Conservation (phyloP, 1,139 yeast species). For the Zhuliangozyma blackwelliae region DNA sequence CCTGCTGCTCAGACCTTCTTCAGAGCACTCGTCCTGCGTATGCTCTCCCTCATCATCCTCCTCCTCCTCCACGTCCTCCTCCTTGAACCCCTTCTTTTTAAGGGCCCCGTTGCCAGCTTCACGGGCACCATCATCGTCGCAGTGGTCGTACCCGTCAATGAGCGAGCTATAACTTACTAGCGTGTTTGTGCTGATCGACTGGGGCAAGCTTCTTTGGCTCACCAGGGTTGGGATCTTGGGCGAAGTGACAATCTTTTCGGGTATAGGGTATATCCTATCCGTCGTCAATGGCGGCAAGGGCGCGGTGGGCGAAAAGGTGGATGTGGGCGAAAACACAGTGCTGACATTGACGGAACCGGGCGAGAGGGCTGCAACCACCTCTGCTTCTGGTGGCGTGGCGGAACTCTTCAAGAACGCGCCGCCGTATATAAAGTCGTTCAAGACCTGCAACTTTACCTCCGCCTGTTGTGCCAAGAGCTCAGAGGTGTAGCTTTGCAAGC, state of each 20-base stretch:
- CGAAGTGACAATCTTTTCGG: not conserved
- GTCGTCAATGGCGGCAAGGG: constrained; percentile 21
- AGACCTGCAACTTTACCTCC: too few species aligned
- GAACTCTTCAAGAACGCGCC: not conserved
- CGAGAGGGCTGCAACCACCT: constrained; percentile 19
- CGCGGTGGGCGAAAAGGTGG: constrained; percentile 23
- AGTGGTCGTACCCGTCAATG: constrained; percentile 19
- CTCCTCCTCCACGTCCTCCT: not conserved
- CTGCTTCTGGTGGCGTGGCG: constrained; percentile 8
- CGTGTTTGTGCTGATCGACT: constrained; percentile 13
- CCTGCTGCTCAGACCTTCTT: too few species aligned
- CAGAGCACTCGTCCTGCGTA: too few species aligned
- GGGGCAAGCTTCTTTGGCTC: constrained; percentile 2
- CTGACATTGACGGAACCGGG: constrained; percentile 21
- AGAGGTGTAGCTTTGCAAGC: constrained; percentile 32
- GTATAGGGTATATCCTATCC: not conserved
- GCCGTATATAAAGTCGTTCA: too few species aligned
- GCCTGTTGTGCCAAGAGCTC: constrained; percentile 14
- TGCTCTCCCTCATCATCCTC: too few species aligned
- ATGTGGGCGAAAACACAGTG: constrained; percentile 2
- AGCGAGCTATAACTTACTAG: constrained; percentile 21
- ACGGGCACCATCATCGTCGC: not conserved
- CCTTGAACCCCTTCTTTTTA: constrained; percentile 25
- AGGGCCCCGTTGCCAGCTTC: constrained; percentile 19
- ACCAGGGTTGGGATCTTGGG: not conserved